phyloP scores from a whole-genome alignment of 495 filamentous ascomycete genomes.

The Evansstolkia leycettana region DNA sequence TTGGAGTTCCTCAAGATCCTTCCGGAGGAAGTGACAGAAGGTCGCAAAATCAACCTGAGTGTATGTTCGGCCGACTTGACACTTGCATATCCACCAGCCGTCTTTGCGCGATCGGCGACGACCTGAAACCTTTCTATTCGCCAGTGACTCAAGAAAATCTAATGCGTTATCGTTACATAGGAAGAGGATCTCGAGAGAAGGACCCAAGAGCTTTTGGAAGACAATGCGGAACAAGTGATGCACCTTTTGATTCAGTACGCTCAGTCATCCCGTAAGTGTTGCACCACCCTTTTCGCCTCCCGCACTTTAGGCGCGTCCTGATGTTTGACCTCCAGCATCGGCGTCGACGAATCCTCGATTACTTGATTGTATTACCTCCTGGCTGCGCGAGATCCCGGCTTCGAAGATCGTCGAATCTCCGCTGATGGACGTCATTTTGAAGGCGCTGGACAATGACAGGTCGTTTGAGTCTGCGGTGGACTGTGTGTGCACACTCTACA shows the following conservation, averaged over 20 bases:
- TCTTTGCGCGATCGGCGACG: constrained; percentile 8
- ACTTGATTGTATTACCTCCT: constrained; percentile 89
- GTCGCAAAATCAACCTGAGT: constrained; percentile 95
- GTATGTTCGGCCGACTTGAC: constrained; percentile 59
- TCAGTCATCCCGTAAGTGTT: constrained; percentile 68
- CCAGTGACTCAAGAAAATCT: constrained; percentile 27
- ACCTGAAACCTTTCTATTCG: constrained; percentile 8
- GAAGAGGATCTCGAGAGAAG: constrained; percentile 81
- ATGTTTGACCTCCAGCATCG: constrained; percentile 22
- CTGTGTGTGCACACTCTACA: constrained; percentile 80
- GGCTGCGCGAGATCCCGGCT: constrained; percentile 84
- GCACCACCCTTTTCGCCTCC: neutral
- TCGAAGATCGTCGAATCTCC: constrained; percentile 74
- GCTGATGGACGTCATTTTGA: constrained; percentile 67
- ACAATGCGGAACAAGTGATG: constrained; percentile 81
- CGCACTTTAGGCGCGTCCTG: neutral
- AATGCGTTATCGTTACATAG: constrained; percentile 42
- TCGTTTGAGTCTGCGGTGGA: constrained; percentile 89
- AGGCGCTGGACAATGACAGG: constrained; percentile 56
- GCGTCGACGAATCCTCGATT: constrained; percentile 83
- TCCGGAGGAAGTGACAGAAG: constrained; percentile 97
- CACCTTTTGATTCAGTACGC: constrained; percentile 76
- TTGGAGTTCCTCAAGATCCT: constrained; percentile 93
- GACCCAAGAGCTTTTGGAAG: constrained; percentile 75
- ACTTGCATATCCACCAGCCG: constrained; percentile 8